Evolutionary conservation across 1,284 basidiomycete genomes (phyloP), one percentile per base, ranked within the genome.

Genomic region (Anthracocystis setariae): DNA sequence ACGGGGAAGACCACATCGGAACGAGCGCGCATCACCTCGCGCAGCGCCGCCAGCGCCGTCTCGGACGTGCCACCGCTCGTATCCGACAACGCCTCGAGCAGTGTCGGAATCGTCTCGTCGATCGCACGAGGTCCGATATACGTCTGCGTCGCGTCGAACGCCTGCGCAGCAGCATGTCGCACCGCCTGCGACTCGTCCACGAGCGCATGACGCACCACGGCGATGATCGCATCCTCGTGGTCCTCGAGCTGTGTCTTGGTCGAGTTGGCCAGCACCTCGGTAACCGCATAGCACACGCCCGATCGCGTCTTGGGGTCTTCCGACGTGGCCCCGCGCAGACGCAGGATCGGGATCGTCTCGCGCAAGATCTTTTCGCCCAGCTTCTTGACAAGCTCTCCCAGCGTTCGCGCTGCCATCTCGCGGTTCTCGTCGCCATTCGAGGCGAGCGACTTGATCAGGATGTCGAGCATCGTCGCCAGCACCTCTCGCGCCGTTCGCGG

Each of bases 71-170:
- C 91, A n/a, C 70, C 76, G 43, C 70, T 68, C 12, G 57, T 70
- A 33, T 76, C 73, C 42, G 64, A 64, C 8, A 99, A 89, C 3
- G 96, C 94, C 77, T 94, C 93, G 60, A 98, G 84, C 3, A 98
- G 84, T 0, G 94, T 98, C 0, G 95, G 96, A 69, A 98, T 95
- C 0, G 93, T 98, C 84, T 95, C 90, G 81, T 98, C 94, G 74
- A 98, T 95, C 7, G 94, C 95, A 80, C 90, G 92, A 29, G 89
- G 87, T 9, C 96, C 95, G 44, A 95, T 87, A 80, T 91, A 88
- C 69, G 94, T 92, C 85, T 98, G 95, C 45, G 96, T 87, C 2
- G 90, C 88, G 82, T 98, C 95, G 85, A 99, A 98, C 0, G 94
- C 92, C 81, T 89, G 90, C 0, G 95, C 95, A 8, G 95, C 94